A percentile compares a stretch with the other conserved stretches of the same genome.
phyloP scores from a whole-genome alignment of 768 basidiomycete genomes.

The Ramaria sp. region DNA sequence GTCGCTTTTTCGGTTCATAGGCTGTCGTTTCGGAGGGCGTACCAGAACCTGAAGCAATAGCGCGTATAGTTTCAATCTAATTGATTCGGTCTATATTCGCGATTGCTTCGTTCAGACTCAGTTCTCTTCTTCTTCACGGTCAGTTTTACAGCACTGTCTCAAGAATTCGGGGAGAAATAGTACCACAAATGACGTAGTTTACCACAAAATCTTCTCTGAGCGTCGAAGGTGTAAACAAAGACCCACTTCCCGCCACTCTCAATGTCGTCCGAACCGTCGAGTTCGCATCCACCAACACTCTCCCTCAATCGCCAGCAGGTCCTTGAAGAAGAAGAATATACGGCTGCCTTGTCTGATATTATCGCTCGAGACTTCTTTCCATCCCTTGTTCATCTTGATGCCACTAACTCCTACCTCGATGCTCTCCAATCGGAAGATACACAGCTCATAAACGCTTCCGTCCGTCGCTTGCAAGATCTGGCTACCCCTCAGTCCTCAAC shows the following conservation, averaged over 20 bases:
- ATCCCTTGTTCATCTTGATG: constrained; percentile 79
- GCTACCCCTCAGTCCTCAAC: constrained; percentile 35
- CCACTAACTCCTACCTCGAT: constrained; percentile 78
- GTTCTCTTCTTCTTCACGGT: too few relatives aligned
- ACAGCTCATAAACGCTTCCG: constrained; percentile 62
- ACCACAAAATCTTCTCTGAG: too few relatives aligned
- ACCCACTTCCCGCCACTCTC: not conserved
- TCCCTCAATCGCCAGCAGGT: constrained; percentile 66
- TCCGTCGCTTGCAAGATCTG: constrained; percentile 60
- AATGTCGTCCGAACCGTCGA: not conserved
- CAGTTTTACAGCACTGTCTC: too few relatives aligned
- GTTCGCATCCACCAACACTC: constrained; percentile 22
- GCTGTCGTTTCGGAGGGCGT: too few relatives aligned
- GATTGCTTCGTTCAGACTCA: too few relatives aligned
- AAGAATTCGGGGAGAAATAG: too few relatives aligned
- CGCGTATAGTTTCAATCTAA: too few relatives aligned
- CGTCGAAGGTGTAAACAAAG: not conserved
- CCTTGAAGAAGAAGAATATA: constrained; percentile 92
- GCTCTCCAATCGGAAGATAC: constrained; percentile 72
- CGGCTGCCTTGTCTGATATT: constrained; percentile 77
- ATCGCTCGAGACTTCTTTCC: constrained; percentile 99
- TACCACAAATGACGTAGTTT: too few relatives aligned
- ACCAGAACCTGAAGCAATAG: too few relatives aligned
- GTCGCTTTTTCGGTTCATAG: too few relatives aligned
- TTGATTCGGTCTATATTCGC: too few relatives aligned